Percentiles rank a stretch among this genome's conserved stretches.
These are phyloP conservation scores for Gossypium aridum DNA, from an alignment of 441 rosid genomes.

Conservation along the genomic window DNA sequence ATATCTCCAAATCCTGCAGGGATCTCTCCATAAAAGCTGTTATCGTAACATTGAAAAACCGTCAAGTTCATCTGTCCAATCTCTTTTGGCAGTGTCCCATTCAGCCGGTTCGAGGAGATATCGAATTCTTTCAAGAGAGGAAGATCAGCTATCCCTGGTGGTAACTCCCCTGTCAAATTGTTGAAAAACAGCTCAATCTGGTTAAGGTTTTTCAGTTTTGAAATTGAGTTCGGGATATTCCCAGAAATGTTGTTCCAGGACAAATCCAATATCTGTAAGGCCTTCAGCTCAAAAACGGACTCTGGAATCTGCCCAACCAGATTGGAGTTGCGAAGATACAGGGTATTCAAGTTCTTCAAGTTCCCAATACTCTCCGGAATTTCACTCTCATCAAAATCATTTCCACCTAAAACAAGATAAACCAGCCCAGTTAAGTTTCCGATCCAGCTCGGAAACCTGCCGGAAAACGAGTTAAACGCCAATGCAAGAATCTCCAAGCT, in stretches of 20 bases:
- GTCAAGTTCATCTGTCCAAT: conserved; percentile 43
- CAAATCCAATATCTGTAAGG: conserved; percentile 46
- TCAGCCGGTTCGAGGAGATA: conserved; percentile 41
- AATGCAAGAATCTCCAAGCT: conserved; percentile 48
- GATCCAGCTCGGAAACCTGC: conserved; percentile 60
- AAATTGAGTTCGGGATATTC: conserved; percentile 35
- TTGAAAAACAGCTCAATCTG: conserved; percentile 59
- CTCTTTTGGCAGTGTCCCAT: conserved; percentile 50
- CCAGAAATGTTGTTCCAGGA: conserved; percentile 53
- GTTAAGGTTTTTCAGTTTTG: conserved; percentile 43
- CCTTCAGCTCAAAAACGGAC: conserved; percentile 38
- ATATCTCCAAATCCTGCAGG: conserved; percentile 69
- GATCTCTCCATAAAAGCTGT: conserved; percentile 46
- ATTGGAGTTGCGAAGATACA: conserved; percentile 34
- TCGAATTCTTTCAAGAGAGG: conserved; percentile 51
- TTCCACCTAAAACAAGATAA: conserved; percentile 42
- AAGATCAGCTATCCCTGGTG: conserved; percentile 48
- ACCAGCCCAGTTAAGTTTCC: conserved; percentile 48
- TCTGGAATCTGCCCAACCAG: conserved; percentile 62
- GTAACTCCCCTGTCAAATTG: conserved; percentile 57
- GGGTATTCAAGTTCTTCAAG: conserved; percentile 41
- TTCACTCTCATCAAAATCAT: conserved; percentile 36
- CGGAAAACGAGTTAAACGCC: conserved; percentile 42
- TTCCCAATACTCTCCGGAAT: conserved; percentile 58
- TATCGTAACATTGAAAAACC: conserved; percentile 49